Evolutionary conservation across 2,329 filamentous ascomycete species (phyloP).

Genomic region (Ophiognomonia clavigignenti-juglandacearum): DNA sequence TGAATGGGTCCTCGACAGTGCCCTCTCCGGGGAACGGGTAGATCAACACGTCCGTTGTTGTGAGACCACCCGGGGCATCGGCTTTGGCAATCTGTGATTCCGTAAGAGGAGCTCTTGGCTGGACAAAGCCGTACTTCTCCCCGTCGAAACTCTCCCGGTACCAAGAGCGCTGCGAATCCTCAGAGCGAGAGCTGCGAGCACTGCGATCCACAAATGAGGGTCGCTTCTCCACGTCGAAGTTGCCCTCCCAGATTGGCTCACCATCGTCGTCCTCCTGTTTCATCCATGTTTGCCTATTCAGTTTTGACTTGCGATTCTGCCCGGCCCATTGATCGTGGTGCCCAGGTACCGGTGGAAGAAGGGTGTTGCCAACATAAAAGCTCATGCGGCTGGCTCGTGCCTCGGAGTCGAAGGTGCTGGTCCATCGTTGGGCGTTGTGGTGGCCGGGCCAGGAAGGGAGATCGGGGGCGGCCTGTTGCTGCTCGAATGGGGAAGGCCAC

Average conservation of each 20-base stretch:
- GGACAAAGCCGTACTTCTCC: constrained; percentile 15
- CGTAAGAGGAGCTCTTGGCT: constrained; percentile 15
- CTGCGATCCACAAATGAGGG: constrained; percentile 14
- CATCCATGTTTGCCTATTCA: constrained; percentile 16
- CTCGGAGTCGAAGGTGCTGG: constrained; percentile 18
- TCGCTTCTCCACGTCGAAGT: constrained; percentile 19
- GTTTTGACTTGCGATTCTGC: constrained; percentile 4
- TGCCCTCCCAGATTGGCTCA: constrained; percentile 17
- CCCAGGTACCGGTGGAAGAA: constrained; percentile 14
- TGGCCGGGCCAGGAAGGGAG: constrained; percentile 13
- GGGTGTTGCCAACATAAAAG: constrained; percentile 17
- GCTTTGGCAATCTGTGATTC: constrained; percentile 15
- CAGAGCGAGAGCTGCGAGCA: constrained; percentile 1
- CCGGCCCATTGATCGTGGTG: constrained; percentile 15
- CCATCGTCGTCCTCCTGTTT: constrained; percentile 9
- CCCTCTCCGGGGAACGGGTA: constrained; percentile 36
- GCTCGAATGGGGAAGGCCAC: constrained; percentile 16
- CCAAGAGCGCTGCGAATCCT: constrained; percentile 5
- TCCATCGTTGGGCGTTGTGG: constrained; percentile 15
- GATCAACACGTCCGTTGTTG: constrained; percentile 23
- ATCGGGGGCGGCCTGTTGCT: constrained; percentile 10
- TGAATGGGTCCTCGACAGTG: constrained; percentile 37
- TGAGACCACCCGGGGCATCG: constrained; percentile 13
- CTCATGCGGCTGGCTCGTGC: constrained; percentile 19
- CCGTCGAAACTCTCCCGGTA: constrained; percentile 14